These are phyloP conservation scores for Aspergillus floridensis DNA, from an alignment of 2,329 filamentous ascomycete genomes.

Conservation along the genomic window DNA sequence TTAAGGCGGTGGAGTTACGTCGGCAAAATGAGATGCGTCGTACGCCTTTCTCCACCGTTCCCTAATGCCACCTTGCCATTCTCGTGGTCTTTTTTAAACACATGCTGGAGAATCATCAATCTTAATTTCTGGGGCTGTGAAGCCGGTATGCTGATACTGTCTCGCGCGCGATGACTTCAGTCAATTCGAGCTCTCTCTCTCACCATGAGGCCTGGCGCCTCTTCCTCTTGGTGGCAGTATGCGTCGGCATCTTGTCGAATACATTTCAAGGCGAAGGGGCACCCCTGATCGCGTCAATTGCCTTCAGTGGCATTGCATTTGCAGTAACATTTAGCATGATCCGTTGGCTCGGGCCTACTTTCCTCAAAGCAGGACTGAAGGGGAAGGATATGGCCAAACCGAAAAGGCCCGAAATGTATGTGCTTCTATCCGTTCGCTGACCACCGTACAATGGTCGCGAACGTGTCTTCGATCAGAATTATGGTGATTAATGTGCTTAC, in stretches of 20 bases:
- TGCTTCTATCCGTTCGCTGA: neutral
- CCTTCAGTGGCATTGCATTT: constrained; percentile 83
- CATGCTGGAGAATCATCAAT: neutral
- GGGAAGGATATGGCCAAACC: constrained; percentile 84
- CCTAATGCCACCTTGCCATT: constrained; percentile 31
- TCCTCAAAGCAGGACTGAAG: constrained; percentile 83
- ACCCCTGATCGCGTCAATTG: constrained; percentile 81
- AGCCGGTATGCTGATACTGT: constrained; percentile 6
- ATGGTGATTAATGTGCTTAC: constrained; percentile 9
- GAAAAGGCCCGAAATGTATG: constrained; percentile 69
- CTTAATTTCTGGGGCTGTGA: neutral
- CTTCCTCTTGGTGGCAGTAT: constrained; percentile 64
- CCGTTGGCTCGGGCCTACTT: constrained; percentile 86
- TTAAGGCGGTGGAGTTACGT: constrained; percentile 23
- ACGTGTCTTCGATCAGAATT: neutral
- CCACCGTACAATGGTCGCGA: neutral
- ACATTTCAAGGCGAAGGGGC: constrained; percentile 83
- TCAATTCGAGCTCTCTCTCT: constrained; percentile 42
- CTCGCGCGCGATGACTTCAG: constrained; percentile 30
- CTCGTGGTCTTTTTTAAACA: neutral
- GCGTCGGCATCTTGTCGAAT: constrained; percentile 69
- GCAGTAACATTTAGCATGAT: constrained; percentile 79
- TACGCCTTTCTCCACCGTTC: constrained; percentile 3
- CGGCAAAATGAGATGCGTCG: constrained; percentile 25
- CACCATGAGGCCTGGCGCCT: constrained; percentile 57